Percentiles rank a stretch among this genome's conserved stretches.
Evolutionary conservation across 2,329 filamentous ascomycete genomes (phyloP).

Genomic region (Pseudophaeomoniella oleicola): DNA sequence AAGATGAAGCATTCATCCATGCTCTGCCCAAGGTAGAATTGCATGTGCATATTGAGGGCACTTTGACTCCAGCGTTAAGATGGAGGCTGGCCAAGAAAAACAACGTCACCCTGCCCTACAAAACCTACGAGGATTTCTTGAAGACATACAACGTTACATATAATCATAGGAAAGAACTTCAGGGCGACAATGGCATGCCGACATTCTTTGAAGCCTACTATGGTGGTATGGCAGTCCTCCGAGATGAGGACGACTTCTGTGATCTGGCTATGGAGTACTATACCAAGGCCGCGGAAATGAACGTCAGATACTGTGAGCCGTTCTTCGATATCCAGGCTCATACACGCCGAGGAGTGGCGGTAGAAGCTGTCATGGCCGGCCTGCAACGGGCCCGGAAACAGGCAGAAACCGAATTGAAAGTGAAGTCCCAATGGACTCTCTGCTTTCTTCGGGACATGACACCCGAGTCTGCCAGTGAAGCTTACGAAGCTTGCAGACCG

Average conservation of each 20-base stretch:
- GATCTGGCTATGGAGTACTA: constrained; percentile 27
- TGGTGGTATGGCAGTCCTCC: constrained; percentile 17
- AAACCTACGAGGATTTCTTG: constrained; percentile 17
- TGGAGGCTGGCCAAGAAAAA: constrained; percentile 29
- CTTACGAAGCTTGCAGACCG: constrained; percentile 23
- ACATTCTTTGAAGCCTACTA: constrained; percentile 17
- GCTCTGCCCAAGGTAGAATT: constrained; percentile 30
- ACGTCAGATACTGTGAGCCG: constrained; percentile 25
- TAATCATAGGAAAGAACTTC: constrained; percentile 4
- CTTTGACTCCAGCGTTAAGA: constrained; percentile 23
- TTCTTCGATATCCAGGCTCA: constrained; percentile 31
- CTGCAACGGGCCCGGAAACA: constrained; percentile 20
- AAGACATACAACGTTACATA: constrained; percentile 3
- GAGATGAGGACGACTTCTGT: constrained; percentile 22
- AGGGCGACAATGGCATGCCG: constrained; percentile 2
- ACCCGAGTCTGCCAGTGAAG: constrained; percentile 21
- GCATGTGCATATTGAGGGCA: constrained; percentile 33
- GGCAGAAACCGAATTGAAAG: constrained; percentile 13
- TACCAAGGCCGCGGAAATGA: constrained; percentile 17
- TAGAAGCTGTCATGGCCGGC: constrained; percentile 19
- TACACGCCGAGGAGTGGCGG: constrained; percentile 21
- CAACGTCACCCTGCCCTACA: constrained; percentile 16
- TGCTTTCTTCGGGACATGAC: constrained; percentile 29
- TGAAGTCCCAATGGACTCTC: constrained; percentile 22
- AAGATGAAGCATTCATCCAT: constrained; percentile 16